phyloP scores from a whole-genome alignment of 2,329 filamentous ascomycete genomes.

The Plenodomus tracheiphilus region DNA sequence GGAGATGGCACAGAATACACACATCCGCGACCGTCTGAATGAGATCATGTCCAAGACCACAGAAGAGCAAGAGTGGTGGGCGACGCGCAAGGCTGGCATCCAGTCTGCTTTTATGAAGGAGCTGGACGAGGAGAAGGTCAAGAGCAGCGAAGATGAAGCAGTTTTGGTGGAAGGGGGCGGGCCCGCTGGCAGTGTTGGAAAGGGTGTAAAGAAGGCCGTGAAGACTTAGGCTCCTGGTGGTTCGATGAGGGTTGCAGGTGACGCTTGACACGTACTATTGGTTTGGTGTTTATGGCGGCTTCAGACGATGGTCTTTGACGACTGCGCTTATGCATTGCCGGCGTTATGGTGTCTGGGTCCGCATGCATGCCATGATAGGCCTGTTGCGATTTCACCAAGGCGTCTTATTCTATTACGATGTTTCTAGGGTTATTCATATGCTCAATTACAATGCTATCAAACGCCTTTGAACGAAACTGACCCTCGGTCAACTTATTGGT shows the following conservation, averaged over 20 bases:
- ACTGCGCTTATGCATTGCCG: constrained; percentile 2
- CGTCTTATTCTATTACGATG: not conserved
- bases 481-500: constrained; percentile 13
- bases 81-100: constrained; percentile 74
- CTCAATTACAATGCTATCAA: constrained; percentile 37
- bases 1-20: constrained; percentile 86
- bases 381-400: not conserved
- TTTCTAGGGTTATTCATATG: constrained; percentile 11
- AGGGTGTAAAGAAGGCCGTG: constrained; percentile 4
- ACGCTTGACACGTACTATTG: not conserved
- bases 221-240: constrained; percentile 34
- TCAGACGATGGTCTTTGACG: not conserved
- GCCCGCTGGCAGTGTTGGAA: constrained; percentile 7
- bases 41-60: constrained; percentile 73
- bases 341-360: constrained; percentile 1
- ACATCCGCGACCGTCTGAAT: constrained; percentile 73
- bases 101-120: constrained; percentile 82
- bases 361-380: not conserved
- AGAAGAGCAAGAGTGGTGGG: constrained; percentile 90
- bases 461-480: constrained; percentile 28
- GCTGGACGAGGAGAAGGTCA: constrained; percentile 63
- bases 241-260: not conserved
- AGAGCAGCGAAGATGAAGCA: constrained; percentile 22
- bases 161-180: constrained; percentile 15
- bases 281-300: not conserved